Conservation (phyloP, 176 grass and related monocot genomes). For the Dendrocalamus sinicus region DNA sequence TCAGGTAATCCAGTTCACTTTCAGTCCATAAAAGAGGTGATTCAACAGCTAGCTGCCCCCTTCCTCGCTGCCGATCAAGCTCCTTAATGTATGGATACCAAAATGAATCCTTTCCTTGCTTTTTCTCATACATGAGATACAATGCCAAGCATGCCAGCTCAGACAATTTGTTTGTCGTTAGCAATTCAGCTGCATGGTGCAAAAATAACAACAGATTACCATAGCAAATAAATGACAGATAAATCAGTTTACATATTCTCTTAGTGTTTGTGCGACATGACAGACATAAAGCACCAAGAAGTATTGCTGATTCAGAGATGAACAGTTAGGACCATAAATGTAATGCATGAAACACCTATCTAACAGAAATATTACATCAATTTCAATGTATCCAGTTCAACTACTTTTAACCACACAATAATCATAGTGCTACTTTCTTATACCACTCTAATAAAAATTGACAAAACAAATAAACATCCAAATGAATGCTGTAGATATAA, state of each 20-base stretch:
- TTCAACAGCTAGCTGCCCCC: constrained; percentile 94
- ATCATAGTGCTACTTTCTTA: not conserved
- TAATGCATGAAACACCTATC: not conserved
- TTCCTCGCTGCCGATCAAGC: constrained; percentile 91
- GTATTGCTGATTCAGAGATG: constrained; percentile 20
- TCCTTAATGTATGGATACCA: constrained; percentile 96
- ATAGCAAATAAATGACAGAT: constrained; percentile 15
- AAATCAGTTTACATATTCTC: constrained; percentile 36
- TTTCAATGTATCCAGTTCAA: constrained; percentile 10
- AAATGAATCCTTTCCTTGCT: constrained; percentile 89
- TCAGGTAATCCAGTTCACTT: constrained; percentile 83
- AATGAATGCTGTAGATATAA: constrained; percentile 19
- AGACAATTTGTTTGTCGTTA: constrained; percentile 97
- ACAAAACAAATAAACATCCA: constrained; percentile 15
- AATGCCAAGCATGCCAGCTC: constrained; percentile 97
- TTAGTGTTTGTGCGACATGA: constrained; percentile 14
- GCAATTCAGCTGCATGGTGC: constrained; percentile 75
- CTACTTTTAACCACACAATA: constrained; percentile 1
- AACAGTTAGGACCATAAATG: not conserved
- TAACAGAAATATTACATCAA: constrained; percentile 28
- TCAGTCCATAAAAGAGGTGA: constrained; percentile 92
- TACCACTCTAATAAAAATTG: not conserved
- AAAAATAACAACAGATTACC: constrained; percentile 34
- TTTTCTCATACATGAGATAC: constrained; percentile 99
- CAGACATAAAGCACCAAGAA: constrained; percentile 18